Conservation (phyloP, 2,329 filamentous ascomycete genomes). For the Thielaviopsis euricoi region DNA sequence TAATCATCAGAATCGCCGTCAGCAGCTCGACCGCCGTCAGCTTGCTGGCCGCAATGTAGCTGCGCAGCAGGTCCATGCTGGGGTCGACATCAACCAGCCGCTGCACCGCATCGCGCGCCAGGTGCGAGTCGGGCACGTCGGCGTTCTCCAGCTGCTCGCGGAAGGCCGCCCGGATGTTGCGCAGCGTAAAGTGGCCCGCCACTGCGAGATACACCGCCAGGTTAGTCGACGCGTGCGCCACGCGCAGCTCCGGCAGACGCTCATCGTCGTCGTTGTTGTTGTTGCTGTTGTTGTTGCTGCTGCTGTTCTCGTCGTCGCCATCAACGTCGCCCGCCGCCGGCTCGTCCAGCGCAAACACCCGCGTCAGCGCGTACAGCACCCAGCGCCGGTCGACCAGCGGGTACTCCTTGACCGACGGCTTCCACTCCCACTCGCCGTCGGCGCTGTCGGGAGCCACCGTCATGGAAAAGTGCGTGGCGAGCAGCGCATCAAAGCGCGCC, state of each 20-base stretch:
- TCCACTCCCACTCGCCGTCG: slow-evolving; percentile 25
- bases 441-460: slow-evolving; percentile 16
- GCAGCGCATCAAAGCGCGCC: slow-evolving; percentile 30
- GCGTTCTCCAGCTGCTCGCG: slow-evolving; percentile 25
- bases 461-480: slow-evolving; percentile 34
- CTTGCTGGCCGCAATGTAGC: slow-evolving; percentile 47
- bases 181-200: slow-evolving; percentile 41
- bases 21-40: slow-evolving; percentile 51
- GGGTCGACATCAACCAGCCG: slow-evolving; percentile 50
- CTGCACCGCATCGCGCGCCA: slow-evolving; percentile 44
- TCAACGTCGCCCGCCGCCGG: slow-evolving; percentile 22
- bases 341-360: slow-evolving; percentile 39
- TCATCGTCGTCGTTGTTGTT: slow-evolving; percentile 19
- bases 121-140: slow-evolving; percentile 26
- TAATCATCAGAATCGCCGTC: slow-evolving; percentile 46
- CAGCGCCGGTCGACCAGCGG: slow-evolving; percentile 46
- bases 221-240: slow-evolving; percentile 33
- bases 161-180: slow-evolving; percentile 43
- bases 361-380: slow-evolving; percentile 46
- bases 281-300: slow-evolving; percentile 21
- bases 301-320: slow-evolving; percentile 24
- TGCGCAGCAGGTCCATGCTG: slow-evolving; percentile 48
- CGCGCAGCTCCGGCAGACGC: slow-evolving; percentile 15
- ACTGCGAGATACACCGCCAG: slow-evolving; percentile 42
- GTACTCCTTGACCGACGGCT: slow-evolving; percentile 26